Percentiles rank a stretch among this genome's conserved stretches.
Evolutionary conservation across 192 early-diverging fungal species (phyloP).

Genomic region (Backusella mclennaniae): DNA sequence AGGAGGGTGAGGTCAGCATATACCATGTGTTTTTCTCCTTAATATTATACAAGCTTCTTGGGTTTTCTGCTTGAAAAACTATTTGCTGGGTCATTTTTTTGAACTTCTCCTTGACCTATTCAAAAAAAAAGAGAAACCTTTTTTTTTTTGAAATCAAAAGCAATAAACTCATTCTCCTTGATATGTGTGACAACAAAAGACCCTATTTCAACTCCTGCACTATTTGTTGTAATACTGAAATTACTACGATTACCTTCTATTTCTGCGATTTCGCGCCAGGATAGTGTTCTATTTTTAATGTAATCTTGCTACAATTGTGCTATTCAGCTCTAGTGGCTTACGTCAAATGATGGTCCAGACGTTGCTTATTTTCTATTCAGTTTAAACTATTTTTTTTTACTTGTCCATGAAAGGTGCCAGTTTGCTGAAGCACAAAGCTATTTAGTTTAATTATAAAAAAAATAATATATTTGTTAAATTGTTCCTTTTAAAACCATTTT

Average conservation of each 20-base stretch:
- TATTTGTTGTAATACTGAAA: conserved; percentile 7
- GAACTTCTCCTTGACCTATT: background rate
- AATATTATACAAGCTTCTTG: conserved; percentile 4
- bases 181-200: background rate
- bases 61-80: background rate
- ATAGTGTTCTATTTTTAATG: conserved; percentile 8
- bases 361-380: background rate
- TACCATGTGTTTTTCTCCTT: background rate
- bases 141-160: background rate
- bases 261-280: conserved; percentile 7
- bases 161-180: background rate
- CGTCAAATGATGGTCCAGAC: background rate
- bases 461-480: background rate
- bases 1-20: background rate
- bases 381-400: conserved; percentile 4
- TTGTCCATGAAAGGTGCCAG: background rate
- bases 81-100: background rate
- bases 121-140: background rate
- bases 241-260: background rate
- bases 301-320: background rate
- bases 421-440: background rate
- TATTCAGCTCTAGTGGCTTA: background rate
- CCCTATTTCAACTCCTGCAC: conserved; percentile 4
- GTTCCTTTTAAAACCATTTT: conserved; percentile 6
- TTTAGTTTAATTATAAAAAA: conserved; percentile 3